Evolutionary conservation across 2,329 filamentous ascomycete species (phyloP).

Genomic region (Talaromyces albobiverticillius): DNA sequence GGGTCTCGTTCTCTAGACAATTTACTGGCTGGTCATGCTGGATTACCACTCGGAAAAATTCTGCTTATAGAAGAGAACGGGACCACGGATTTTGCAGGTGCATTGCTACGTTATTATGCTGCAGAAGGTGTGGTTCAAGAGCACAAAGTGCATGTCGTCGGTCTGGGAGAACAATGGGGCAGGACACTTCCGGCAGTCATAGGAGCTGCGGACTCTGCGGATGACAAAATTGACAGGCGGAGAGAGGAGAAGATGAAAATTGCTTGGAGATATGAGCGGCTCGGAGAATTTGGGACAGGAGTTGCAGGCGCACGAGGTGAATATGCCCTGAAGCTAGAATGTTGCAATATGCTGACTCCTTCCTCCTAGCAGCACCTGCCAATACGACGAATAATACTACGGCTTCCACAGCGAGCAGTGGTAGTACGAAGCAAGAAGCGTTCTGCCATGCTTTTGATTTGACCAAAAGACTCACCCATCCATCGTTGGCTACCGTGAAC

Average conservation of each 20-base stretch:
- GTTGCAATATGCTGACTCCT: slow-evolving; percentile 13
- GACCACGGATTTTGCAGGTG: slow-evolving; percentile 88
- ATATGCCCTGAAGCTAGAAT: slow-evolving; percentile 22
- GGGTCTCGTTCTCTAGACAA: slow-evolving; percentile 82
- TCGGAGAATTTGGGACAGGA: slow-evolving; percentile 66
- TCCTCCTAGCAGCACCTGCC: slow-evolving; percentile 25
- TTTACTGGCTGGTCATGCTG: slow-evolving; percentile 80
- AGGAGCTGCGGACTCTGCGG: slow-evolving; percentile 46
- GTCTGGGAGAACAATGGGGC: slow-evolving; percentile 75
- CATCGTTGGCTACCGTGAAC: slow-evolving; percentile 50
- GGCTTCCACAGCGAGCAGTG: slow-evolving; percentile 26
- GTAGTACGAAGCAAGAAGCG: slow-evolving; percentile 28
- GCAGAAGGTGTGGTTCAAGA: slow-evolving; percentile 91
- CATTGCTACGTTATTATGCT: slow-evolving; percentile 81
- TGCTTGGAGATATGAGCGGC: slow-evolving; percentile 90
- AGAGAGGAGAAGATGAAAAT: slow-evolving; percentile 89
- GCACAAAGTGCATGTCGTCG: slow-evolving; percentile 82
- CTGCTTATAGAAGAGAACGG: slow-evolving; percentile 83
- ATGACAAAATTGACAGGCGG: slow-evolving; percentile 40
- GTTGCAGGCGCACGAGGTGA: slow-evolving; percentile 60
- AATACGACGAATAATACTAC: slow-evolving; percentile 42
- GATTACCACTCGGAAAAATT: slow-evolving; percentile 76
- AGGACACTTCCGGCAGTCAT: slow-evolving; percentile 76
- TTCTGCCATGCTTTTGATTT: slow-evolving; percentile 76
- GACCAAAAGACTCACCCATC: slow-evolving; percentile 61